Base-by-base conservation (phyloP, 371 early-diverging fungal genomes). In the Mucor plumbeus region DNA sequence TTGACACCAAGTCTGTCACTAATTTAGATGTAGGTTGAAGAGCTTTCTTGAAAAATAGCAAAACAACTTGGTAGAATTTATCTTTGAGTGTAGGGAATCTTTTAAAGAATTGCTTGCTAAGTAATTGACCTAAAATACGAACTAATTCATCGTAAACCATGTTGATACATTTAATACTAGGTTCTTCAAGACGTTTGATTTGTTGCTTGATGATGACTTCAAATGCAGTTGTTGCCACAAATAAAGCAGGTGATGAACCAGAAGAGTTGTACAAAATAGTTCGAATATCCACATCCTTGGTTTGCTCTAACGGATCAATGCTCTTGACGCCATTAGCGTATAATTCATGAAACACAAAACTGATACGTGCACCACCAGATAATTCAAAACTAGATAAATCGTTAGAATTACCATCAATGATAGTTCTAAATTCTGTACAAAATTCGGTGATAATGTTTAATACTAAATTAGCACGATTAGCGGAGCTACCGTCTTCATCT, bases 201-300 rank as follows among this genome's bases (percentile, higher is more conserved):
- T 98, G 98, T 77, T 97, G 91, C 82, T 97, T 98, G 67, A 99
- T 94, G 39, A 99, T 92, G 21, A 96, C 92, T 78, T 99, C 99
- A 77, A 99, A 99, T 5, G 99, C 99, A 40, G 93, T 93, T 4
- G 99, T 97, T 5, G 94, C 96, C 26, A 99, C 98, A 84, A 99
- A 97, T 26, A 99, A 86, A 26, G 97, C 91, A 5, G 99, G 98
- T 11, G 96, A 91, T 7, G 98, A 95, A 47, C 99, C 99, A 44
- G 97, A 94, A 34, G 98, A 97, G 82, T 99, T 99, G 85, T 98
- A 98, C 43, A 99, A 81, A 57, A 98, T 94, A 7, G 96, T 98
- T 65, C 99, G 92, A 76, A 99, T 99, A 78, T 99, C 98, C 1
- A 91, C 89, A 79, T 99, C 99, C 73, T 98, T 97, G 73, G 97